These are phyloP conservation scores for Hirschfeldia incana DNA, from an alignment of 345 rosid species.

Conservation along the genomic window DNA sequence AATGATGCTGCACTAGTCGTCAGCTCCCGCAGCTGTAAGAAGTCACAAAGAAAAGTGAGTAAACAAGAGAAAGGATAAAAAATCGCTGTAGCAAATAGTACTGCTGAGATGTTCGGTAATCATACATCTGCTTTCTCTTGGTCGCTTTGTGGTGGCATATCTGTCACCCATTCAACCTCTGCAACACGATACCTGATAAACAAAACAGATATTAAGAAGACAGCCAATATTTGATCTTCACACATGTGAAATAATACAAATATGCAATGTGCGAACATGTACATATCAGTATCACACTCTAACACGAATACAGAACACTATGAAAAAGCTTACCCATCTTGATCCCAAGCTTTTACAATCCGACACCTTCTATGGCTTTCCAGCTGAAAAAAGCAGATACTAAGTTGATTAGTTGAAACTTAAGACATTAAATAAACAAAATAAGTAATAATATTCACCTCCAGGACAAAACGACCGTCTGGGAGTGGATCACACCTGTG, in stretches of 20 bases:
- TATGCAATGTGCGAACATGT: no score
- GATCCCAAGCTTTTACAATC: constrained; percentile 78
- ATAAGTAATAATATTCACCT: constrained; percentile 47
- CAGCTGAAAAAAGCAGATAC: constrained; percentile 48
- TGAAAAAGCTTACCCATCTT: constrained; percentile 78
- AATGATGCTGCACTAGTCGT: constrained; percentile 62
- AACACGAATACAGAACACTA: background rate
- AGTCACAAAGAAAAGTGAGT: constrained; percentile 17
- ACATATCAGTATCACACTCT: no score
- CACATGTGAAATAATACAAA: no score
- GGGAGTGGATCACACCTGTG: constrained; percentile 94
- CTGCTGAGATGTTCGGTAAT: background rate
- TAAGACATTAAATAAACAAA: background rate
- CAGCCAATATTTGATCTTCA: no score
- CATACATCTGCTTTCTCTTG: constrained; percentile 59
- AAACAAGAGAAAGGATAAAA: background rate
- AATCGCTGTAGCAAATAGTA: background rate
- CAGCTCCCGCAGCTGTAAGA: constrained; percentile 67
- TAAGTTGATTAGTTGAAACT: constrained; percentile 1
- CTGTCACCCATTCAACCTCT: constrained; percentile 90
- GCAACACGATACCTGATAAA: constrained; percentile 80
- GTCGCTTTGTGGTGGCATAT: constrained; percentile 51
- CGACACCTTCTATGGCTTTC: constrained; percentile 87
- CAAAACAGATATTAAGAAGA: constrained; percentile 11
- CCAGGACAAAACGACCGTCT: constrained; percentile 82